phyloP scores from a whole-genome alignment of 495 filamentous ascomycete genomes.

The Amorphotheca resinae region DNA sequence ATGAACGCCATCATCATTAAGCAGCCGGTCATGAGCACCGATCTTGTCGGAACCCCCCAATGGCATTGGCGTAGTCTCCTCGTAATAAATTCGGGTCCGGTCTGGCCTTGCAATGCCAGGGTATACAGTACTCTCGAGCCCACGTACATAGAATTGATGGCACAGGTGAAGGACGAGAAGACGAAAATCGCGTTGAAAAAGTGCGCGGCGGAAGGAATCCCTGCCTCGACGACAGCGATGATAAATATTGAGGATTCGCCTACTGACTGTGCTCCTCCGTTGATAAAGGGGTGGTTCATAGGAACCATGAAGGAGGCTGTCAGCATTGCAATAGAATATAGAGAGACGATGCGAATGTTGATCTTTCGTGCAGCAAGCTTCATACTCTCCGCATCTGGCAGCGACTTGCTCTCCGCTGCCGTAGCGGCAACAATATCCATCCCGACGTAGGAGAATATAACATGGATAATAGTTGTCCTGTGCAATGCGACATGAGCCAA shows the following conservation, averaged over 20 bases:
- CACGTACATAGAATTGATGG: conserved; percentile 34
- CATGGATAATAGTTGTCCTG: conserved; percentile 32
- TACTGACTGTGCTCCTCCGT: conserved; percentile 29
- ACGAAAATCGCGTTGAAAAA: conserved; percentile 39
- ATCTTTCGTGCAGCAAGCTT: conserved; percentile 38
- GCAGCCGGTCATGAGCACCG: conserved; percentile 33
- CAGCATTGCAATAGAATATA: conserved; percentile 32
- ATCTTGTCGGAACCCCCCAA: conserved; percentile 36
- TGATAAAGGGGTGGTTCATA: conserved; percentile 31
- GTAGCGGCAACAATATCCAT: conserved; percentile 33
- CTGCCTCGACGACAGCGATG: conserved; percentile 32
- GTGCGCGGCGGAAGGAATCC: conserved; percentile 27
- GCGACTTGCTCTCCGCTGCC: conserved; percentile 33
- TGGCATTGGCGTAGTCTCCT: conserved; percentile 22
- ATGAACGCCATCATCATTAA: conserved; percentile 37
- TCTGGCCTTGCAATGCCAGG: conserved; percentile 29
- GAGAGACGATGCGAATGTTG: conserved; percentile 30
- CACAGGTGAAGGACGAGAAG: conserved; percentile 34
- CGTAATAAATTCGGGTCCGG: conserved; percentile 28
- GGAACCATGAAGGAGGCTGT: conserved; percentile 33
- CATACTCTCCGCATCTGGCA: conserved; percentile 34
- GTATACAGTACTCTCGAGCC: conserved; percentile 34
- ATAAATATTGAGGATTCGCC: conserved; percentile 31
- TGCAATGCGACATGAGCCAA: not conserved
- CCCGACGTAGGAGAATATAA: conserved; percentile 36